Evolutionary conservation across 2,329 filamentous ascomycete species (phyloP), one percentile per base, ranked within the genome.

Genomic region (Davidsoniella australis): DNA sequence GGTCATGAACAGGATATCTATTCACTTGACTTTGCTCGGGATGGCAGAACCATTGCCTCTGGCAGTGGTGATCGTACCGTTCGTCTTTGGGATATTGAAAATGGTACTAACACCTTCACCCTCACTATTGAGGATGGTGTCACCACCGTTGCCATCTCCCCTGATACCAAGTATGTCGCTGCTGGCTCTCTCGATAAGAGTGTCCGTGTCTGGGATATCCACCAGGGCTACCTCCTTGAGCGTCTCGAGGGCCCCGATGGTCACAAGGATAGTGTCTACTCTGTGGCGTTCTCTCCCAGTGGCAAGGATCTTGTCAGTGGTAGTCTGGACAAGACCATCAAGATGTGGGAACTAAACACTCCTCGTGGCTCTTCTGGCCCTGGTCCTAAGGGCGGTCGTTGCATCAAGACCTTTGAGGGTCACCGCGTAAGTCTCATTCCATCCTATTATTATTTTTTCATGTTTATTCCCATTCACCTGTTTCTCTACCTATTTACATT

Each of bases 1-100:
- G 91, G 91, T 20, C 91, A 98, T 65, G 91, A 98, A 65, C 89
- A 98, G 65, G 91, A 98, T 57, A 98, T 98, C 55, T 96, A 96
- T 66, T 94, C 85, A 4, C 72, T 96, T 4, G 91, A 96, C 65
- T 98, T 94, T 64, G 85, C 89, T 29, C 81, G 86, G 40, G 93
- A 95, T 58, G 89, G 89, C 37, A 82, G 86, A 48, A 87, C 87
- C 51, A 96, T 98, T 58, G 91, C 89, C 5, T 96, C 91, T 6
- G 91, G 91, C 43, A 93, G 85, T 63, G 91, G 91, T 51, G 91
- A 98, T 59, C 75, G 91, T 57, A 95, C 87, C 14, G 91, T 96
- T 49, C 82, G 89, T 51, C 77, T 98, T 1, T 98, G 91, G 91
- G 89, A 96, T 63, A 87, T 96, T 54, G 83, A 94, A 60, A 78